Evolutionary conservation across 176 grass and related monocot species (phyloP).

Genomic region (Musa schizocarpa): DNA sequence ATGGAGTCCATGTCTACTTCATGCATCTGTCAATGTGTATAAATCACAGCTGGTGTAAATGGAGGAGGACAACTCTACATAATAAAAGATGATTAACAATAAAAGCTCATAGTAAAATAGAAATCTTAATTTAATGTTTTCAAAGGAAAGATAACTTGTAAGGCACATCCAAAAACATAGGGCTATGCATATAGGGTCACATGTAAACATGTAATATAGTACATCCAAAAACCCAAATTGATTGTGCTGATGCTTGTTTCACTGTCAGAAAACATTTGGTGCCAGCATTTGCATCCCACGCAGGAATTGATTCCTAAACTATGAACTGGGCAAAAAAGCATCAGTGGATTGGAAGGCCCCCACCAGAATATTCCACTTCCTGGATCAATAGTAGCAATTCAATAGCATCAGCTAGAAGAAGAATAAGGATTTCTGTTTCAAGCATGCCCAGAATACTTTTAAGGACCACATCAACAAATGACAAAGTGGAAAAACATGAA

Average conservation of each 20-base stretch:
- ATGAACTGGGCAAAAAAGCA: neutral
- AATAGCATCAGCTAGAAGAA: constrained; percentile 5
- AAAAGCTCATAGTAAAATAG: too few relatives aligned
- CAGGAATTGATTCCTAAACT: neutral
- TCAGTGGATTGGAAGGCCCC: constrained; percentile 43
- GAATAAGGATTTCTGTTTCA: neutral
- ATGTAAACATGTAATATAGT: neutral
- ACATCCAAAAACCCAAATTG: neutral
- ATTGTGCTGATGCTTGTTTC: neutral
- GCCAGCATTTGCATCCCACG: neutral
- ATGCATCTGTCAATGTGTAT: too few relatives aligned
- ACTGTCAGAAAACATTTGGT: neutral
- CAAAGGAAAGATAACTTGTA: too few relatives aligned
- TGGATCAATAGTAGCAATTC: constrained; percentile 20
- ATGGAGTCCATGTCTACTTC: too few relatives aligned
- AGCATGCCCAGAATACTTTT: neutral
- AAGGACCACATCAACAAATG: neutral
- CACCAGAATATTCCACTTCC: constrained; percentile 93
- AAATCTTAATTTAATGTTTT: too few relatives aligned
- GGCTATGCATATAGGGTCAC: neutral
- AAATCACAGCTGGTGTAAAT: too few relatives aligned
- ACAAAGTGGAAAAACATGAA: neutral
- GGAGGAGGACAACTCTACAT: too few relatives aligned
- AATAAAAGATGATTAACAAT: too few relatives aligned
- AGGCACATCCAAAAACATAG: neutral